Evolutionary conservation across 1,284 basidiomycete genomes (phyloP).

Genomic region (Phaffia rhodozyma): DNA sequence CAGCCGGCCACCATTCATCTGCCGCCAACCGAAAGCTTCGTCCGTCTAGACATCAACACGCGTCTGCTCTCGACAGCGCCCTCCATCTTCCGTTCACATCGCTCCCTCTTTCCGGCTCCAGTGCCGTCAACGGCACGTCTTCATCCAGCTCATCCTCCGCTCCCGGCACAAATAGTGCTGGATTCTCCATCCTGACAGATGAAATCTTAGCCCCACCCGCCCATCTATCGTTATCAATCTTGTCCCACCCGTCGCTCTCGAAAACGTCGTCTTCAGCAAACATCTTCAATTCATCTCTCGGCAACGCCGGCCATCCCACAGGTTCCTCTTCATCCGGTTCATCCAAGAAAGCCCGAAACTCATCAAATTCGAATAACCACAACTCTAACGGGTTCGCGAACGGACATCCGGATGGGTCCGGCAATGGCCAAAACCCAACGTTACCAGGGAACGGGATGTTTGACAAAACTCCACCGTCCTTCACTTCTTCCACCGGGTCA

Average conservation of each 20-base stretch:
- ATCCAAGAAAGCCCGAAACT: constrained; percentile 9
- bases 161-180: background rate
- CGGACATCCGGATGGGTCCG: background rate
- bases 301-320: background rate
- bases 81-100: background rate
- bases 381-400: background rate
- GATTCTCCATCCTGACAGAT: background rate
- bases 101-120: background rate
- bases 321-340: background rate
- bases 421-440: background rate
- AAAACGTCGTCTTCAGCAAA: constrained; percentile 4
- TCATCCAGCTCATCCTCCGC: background rate
- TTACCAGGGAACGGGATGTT: background rate
- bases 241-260: constrained; percentile 17
- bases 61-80: background rate
- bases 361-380: background rate
- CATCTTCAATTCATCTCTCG: background rate
- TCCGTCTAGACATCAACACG: constrained; percentile 4
- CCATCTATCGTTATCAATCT: constrained; percentile 8
- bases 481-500: background rate
- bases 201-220: constrained; percentile 7
- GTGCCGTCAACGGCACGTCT: background rate
- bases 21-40: constrained; percentile 5
- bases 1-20: background rate
- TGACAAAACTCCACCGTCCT: background rate